Evolutionary conservation across 1,284 basidiomycete genomes (phyloP), one percentile per base, ranked within the genome.

Genomic region (Apiotrichum porosum): DNA sequence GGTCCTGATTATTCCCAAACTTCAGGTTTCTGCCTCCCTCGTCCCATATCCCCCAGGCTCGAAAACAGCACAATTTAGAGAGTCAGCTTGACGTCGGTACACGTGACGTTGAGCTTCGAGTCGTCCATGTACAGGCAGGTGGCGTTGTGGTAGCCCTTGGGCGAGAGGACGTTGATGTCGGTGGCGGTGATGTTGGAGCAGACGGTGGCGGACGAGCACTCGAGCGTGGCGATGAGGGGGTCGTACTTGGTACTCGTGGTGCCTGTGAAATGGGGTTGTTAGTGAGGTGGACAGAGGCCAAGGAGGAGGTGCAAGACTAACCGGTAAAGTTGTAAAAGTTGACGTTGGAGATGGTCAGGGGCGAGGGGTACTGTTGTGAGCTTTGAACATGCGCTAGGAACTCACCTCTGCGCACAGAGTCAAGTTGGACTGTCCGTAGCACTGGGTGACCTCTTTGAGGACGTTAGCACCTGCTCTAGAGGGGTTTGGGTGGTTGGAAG

Each of bases 101-200:
- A 42, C 30, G 9, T 6, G 8, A 34, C 40, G 22, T 34, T 31
- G 31, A 42, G 40, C 6, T 9, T n/a, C 30, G 19, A 13, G 6
- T 32, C 30, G 40, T 42, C 40, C 31, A 42, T 33, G 40, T 42
- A 33, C 31, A 42, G 30, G 22, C 40, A 42, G 21, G 30, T 33
- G 31, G 40, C 40, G 6, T 42, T 13, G 21, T 26, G 21, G 6
- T 6, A 17, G 10, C 41, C 41, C 13, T 9, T 32, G 6, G 32
- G 41, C 2, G n/a, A 22, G n/a, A 9, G 15, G 21, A 42, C 41
- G 10, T 10, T 9, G 18, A 35, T 34, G 32, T 42, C 21, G 14
- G 9, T n/a, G 2, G 33, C n/a, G 6, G 10, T 13, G 17, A 42
- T 42, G 41, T 34, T 15, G 22, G 34, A 22, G 40, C 40, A 42